These are phyloP conservation scores for Zygoascus hellenicus DNA, from an alignment of 1,139 yeast species.

Conservation along the genomic window DNA sequence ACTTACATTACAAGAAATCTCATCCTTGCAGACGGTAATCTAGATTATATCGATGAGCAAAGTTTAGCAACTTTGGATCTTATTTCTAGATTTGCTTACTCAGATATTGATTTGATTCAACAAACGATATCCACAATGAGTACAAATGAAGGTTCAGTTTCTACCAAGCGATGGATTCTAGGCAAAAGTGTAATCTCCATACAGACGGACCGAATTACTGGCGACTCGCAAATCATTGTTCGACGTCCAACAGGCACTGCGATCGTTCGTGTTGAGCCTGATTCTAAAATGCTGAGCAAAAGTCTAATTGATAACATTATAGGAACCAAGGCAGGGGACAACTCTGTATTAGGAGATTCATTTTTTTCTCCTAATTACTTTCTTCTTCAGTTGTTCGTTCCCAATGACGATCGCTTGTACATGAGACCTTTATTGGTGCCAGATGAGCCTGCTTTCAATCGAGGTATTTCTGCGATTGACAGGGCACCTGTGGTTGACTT, in stretches of 20 bases:
- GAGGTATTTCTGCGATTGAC: slow-evolving; percentile 65
- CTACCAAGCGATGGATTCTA: slow-evolving; percentile 51
- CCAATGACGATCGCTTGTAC: slow-evolving; percentile 25
- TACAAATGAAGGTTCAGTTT: slow-evolving; percentile 12
- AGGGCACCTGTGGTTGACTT: slow-evolving; percentile 73
- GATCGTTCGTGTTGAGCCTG: slow-evolving; percentile 43
- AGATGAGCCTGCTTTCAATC: slow-evolving; percentile 44
- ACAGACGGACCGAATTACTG: slow-evolving; percentile 48
- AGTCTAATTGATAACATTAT: slow-evolving; percentile 14
- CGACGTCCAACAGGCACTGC: slow-evolving; percentile 67
- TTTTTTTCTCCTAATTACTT: slow-evolving; percentile 40
- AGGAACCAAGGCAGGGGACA: slow-evolving; percentile 6
- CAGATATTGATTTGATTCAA: slow-evolving; percentile 55
- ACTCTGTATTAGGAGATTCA: not conserved
- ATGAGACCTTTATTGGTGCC: slow-evolving; percentile 40
- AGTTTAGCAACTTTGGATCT: slow-evolving; percentile 64
- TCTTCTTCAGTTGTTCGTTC: slow-evolving; percentile 39
- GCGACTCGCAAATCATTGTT: slow-evolving; percentile 48
- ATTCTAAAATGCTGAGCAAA: slow-evolving; percentile 39
- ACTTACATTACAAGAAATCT: slow-evolving; percentile 60
- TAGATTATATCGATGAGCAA: slow-evolving; percentile 43
- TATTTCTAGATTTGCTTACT: slow-evolving; percentile 58
- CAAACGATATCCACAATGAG: slow-evolving; percentile 15
- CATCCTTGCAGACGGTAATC: slow-evolving; percentile 41
- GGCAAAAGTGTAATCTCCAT: slow-evolving; percentile 57